These are phyloP conservation scores for Phytopythium litorale DNA, from an alignment of 352 stramenopile species.

Conservation along the genomic window DNA sequence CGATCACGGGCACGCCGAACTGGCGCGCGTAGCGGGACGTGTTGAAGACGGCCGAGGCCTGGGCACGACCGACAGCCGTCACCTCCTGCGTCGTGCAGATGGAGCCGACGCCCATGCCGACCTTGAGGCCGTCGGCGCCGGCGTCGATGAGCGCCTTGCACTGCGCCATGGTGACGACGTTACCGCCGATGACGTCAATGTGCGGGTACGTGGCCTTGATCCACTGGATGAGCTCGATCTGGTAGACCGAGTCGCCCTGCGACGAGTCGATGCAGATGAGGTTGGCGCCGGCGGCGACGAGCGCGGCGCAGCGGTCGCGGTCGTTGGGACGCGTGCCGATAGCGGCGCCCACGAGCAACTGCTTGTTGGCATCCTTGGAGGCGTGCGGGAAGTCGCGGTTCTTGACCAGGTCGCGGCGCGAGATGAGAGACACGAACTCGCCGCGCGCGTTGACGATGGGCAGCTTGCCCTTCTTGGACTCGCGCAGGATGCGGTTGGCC, in stretches of 20 bases:
- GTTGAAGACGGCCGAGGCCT: constrained; percentile 99
- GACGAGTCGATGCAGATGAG: constrained; percentile 99
- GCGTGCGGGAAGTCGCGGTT: constrained; percentile 96
- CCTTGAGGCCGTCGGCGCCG: constrained; percentile 98
- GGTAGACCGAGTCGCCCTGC: constrained; percentile 96
- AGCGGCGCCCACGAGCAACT: constrained; percentile 97
- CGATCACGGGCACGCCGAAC: constrained; percentile 98
- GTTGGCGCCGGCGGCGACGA: constrained; percentile 96
- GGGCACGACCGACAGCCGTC: constrained; percentile 96
- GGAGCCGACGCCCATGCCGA: constrained; percentile 99
- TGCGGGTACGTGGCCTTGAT: constrained; percentile 95
- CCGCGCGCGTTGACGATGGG: constrained; percentile 98
- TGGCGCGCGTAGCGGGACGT: constrained; percentile 94
- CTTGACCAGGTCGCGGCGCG: constrained; percentile 97
- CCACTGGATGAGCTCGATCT: constrained; percentile 90
- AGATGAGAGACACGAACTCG: constrained; percentile 98
- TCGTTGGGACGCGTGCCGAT: constrained; percentile 98
- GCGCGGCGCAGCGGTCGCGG: constrained; percentile 88
- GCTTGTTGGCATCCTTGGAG: constrained; percentile 98
- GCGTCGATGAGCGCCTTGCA: constrained; percentile 98
- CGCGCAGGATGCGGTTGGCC: constrained; percentile 97
- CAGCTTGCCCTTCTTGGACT: constrained; percentile 99
- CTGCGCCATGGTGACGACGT: constrained; percentile 98
- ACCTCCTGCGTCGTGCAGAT: constrained; percentile 99
- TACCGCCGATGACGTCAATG: constrained; percentile 98